phyloP scores from a whole-genome alignment of 495 filamentous ascomycete species.

The Penicillium alfredii region DNA sequence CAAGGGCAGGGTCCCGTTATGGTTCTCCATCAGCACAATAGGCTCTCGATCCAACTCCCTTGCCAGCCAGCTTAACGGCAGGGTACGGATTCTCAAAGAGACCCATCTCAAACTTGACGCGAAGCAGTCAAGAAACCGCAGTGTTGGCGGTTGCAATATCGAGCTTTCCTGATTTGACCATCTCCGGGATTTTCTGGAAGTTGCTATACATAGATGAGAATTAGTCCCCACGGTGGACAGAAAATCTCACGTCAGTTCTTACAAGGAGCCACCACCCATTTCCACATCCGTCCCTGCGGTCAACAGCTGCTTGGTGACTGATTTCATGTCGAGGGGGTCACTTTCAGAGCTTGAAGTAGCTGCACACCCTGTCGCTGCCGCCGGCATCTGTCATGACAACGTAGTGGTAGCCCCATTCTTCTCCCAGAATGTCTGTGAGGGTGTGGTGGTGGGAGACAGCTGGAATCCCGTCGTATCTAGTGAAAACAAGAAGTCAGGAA shows the following conservation, averaged over 20 bases:
- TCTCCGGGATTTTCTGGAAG: conserved; percentile 57
- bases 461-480: conserved; percentile 57
- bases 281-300: conserved; percentile 68
- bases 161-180: conserved; percentile 53
- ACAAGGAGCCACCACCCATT: conserved; percentile 67
- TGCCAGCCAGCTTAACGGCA: conserved; percentile 49
- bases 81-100: conserved; percentile 62
- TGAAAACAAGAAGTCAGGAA: background rate
- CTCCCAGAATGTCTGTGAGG: conserved; percentile 59
- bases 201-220: conserved; percentile 34
- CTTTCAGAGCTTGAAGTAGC: conserved; percentile 56
- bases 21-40: conserved; percentile 66
- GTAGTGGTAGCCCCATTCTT: conserved; percentile 67
- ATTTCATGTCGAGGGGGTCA: conserved; percentile 53
- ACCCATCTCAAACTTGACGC: conserved; percentile 59
- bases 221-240: background rate
- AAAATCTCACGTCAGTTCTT: too few relatives aligned
- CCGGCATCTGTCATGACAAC: conserved; percentile 56
- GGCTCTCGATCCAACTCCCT: conserved; percentile 58
- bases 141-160: conserved; percentile 51
- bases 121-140: conserved; percentile 57
- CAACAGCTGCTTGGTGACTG: conserved; percentile 50
- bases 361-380: conserved; percentile 59
- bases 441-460: conserved; percentile 54
- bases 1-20: conserved; percentile 53